phyloP scores from a whole-genome alignment of 345 rosid species.

The Rhizophora apiculata region DNA sequence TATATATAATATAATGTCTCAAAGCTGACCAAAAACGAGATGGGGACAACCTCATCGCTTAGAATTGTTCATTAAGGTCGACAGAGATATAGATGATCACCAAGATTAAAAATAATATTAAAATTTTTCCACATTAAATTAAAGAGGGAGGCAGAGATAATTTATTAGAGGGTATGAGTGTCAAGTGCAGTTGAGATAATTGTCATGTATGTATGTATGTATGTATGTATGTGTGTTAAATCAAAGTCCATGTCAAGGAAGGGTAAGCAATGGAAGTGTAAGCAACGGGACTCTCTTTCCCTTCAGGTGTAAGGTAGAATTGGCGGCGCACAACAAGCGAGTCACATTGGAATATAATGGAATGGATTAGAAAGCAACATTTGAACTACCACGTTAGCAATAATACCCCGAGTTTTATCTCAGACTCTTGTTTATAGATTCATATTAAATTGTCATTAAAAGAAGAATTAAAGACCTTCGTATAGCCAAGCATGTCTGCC shows the following conservation, averaged over 20 bases:
- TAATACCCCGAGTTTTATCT: not conserved
- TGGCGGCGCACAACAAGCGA: constrained; percentile 42
- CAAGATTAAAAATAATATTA: not conserved
- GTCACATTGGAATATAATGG: constrained; percentile 9
- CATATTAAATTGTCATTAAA: not conserved
- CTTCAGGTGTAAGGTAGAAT: constrained; percentile 19
- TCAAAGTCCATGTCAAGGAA: constrained; percentile 23
- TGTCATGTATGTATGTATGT: not conserved
- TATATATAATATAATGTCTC: not conserved
- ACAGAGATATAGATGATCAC: not conserved
- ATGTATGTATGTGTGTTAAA: not conserved
- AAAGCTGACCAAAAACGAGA: constrained; percentile 32
- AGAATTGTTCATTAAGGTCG: constrained; percentile 2
- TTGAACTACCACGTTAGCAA: not conserved
- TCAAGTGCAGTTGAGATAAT: too few species aligned
- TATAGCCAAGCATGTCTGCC: too few species aligned
- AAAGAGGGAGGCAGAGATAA: too few species aligned
- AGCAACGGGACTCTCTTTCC: constrained; percentile 12
- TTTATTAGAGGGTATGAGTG: too few species aligned
- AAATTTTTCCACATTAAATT: too few species aligned
- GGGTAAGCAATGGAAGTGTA: constrained; percentile 20
- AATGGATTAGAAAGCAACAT: constrained; percentile 20
- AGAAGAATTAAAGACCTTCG: too few species aligned
- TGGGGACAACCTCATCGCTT: constrained; percentile 8
- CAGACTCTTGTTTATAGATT: not conserved